A percentile compares a stretch with the other conserved stretches of the same genome.
Evolutionary conservation across 163 green algal species (phyloP).

Genomic region (Coccomyxa subellipsoidea): DNA sequence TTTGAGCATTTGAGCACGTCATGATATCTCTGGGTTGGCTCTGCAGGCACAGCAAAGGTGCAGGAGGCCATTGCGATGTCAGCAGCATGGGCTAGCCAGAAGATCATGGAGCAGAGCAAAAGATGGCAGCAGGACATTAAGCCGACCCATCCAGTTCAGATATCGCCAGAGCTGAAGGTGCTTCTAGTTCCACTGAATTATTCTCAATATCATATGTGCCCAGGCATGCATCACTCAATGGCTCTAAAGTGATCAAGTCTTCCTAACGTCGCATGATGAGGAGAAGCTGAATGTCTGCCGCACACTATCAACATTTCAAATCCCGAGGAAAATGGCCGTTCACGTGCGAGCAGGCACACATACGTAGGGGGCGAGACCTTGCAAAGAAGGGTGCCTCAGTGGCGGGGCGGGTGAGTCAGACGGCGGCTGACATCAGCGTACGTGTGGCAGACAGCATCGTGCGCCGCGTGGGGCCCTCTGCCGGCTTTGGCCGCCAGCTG

Average conservation of each 20-base stretch:
- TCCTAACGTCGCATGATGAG: no score
- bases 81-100: conserved; percentile 2
- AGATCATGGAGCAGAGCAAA: not conserved
- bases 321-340: no score
- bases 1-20: no score
- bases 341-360: not conserved
- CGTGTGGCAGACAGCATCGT: conserved; percentile 27
- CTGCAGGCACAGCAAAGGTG: not conserved
- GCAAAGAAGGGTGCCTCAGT: not conserved
- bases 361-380: not conserved
- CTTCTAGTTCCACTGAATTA: not conserved
- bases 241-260: no score
- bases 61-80: not conserved
- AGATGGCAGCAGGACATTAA: conserved; percentile 3
- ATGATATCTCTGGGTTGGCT: no score
- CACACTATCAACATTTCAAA: no score
- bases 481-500: not conserved
- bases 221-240: no score
- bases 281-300: no score
- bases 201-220: no score
- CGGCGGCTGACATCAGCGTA: conserved; percentile 11
- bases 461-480: conserved; percentile 7
- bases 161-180: not conserved
- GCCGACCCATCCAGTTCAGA: not conserved
- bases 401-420: not conserved